Percentiles rank a stretch among this genome's conserved stretches.
phyloP scores from a whole-genome alignment of 805 yeast species.

The Komagataella mondaviorum region DNA sequence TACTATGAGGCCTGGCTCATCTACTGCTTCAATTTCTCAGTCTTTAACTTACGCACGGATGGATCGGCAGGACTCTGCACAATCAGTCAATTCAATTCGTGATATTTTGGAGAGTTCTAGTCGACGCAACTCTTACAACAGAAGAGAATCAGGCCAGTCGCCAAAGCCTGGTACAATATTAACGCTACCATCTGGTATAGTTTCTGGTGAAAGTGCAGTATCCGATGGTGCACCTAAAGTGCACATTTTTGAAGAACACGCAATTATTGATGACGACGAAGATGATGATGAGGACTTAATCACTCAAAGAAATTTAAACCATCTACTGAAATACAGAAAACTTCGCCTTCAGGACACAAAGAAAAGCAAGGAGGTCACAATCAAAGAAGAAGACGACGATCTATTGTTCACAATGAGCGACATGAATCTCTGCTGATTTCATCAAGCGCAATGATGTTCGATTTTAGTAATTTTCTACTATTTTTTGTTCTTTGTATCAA shows the following conservation, averaged over 20 bases:
- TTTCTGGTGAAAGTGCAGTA: background rate
- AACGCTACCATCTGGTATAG: background rate
- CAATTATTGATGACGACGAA: slow-evolving; percentile 19
- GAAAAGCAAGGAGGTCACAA: slow-evolving; percentile 1
- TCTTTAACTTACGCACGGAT: background rate
- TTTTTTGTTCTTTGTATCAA: too few species aligned
- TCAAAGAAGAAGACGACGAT: slow-evolving; percentile 52
- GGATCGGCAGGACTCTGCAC: background rate
- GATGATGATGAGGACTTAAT: slow-evolving; percentile 12
- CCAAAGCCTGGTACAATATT: background rate
- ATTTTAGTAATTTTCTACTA: too few species aligned
- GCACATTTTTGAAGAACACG: slow-evolving; percentile 10
- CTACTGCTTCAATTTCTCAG: slow-evolving; percentile 1
- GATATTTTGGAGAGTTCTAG: background rate
- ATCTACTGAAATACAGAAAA: background rate
- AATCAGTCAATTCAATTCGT: background rate
- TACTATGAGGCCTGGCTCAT: background rate
- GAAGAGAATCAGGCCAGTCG: background rate
- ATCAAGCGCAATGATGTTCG: background rate
- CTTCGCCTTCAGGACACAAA: background rate
- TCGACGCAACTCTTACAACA: background rate
- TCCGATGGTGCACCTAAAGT: background rate
- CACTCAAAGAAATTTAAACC: slow-evolving; percentile 1
- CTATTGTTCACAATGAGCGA: slow-evolving; percentile 63
- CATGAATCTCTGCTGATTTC: slow-evolving; percentile 23